Conservation (phyloP, 2,329 filamentous ascomycete species). For the Aureobasidium sp. region DNA sequence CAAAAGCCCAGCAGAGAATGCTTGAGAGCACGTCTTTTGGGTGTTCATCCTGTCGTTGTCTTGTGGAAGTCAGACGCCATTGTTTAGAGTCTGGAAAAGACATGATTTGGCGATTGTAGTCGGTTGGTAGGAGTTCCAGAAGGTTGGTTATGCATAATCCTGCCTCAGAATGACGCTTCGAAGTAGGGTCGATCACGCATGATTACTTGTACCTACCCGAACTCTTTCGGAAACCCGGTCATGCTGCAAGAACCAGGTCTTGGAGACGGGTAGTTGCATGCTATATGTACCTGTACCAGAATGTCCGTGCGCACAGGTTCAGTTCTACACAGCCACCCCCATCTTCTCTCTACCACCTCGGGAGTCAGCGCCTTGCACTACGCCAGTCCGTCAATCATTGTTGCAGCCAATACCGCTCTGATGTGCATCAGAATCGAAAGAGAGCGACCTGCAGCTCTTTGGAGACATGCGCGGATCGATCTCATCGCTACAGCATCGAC, state of each 20-base stretch:
- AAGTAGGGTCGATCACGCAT: background rate
- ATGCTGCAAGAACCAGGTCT: background rate
- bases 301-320: background rate
- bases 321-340: background rate
- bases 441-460: background rate
- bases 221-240: background rate
- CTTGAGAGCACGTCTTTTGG: too few species aligned
- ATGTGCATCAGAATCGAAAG: too few species aligned
- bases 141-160: too few species aligned
- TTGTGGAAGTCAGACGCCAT: too few species aligned
- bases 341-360: background rate
- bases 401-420: too few species aligned
- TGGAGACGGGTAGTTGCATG: background rate
- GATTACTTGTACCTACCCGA: background rate
- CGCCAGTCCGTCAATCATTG: background rate
- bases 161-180: too few species aligned
- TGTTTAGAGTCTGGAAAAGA: too few species aligned
- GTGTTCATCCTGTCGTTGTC: too few species aligned
- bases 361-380: background rate
- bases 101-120: background rate
- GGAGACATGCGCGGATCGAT: background rate
- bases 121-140: background rate
- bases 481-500: too few species aligned
- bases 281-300: background rate
- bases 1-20: too few species aligned